Evolutionary conservation across 225 moss, liverwort and hornwort species (phyloP).

Genomic region (Physcomitrellopsis africana): DNA sequence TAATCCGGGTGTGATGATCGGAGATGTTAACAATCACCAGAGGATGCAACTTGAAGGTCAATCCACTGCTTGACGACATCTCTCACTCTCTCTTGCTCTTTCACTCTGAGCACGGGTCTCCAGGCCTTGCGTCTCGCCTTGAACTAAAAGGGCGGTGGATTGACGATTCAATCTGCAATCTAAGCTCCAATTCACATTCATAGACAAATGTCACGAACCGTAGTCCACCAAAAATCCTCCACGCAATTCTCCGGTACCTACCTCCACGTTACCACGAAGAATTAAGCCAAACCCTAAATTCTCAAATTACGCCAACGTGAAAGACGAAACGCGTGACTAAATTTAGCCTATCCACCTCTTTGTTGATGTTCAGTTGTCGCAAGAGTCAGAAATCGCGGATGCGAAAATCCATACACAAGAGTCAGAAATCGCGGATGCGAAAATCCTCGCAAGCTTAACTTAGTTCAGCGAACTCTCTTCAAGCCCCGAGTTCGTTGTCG

Average conservation of each 20-base stretch:
- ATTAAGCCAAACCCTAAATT: neutral
- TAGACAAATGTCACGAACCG: neutral
- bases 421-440: too few species aligned
- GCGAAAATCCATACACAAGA: too few species aligned
- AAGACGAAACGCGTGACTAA: too few species aligned
- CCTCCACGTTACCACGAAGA: neutral
- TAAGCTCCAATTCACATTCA: neutral
- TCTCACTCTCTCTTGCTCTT: constrained; percentile 3
- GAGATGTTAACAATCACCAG: constrained; percentile 96
- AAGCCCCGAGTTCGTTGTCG: too few species aligned
- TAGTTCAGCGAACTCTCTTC: too few species aligned
- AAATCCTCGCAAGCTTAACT: too few species aligned
- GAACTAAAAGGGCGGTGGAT: neutral
- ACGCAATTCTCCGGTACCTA: neutral
- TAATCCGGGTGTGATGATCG: constrained; percentile 92
- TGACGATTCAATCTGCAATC: neutral
- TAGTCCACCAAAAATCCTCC: too few species aligned
- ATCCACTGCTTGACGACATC: constrained; percentile 98
- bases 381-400: too few species aligned
- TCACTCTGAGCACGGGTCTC: neutral
- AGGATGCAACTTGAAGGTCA: constrained; percentile 98
- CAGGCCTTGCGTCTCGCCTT: neutral
- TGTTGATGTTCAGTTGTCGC: too few species aligned
- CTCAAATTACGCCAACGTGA: neutral
- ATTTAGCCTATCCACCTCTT: too few species aligned